A percentile compares a stretch with the other conserved stretches of the same genome.
Conservation (phyloP, 495 filamentous ascomycete genomes). For the Penicillium cinerascens region DNA sequence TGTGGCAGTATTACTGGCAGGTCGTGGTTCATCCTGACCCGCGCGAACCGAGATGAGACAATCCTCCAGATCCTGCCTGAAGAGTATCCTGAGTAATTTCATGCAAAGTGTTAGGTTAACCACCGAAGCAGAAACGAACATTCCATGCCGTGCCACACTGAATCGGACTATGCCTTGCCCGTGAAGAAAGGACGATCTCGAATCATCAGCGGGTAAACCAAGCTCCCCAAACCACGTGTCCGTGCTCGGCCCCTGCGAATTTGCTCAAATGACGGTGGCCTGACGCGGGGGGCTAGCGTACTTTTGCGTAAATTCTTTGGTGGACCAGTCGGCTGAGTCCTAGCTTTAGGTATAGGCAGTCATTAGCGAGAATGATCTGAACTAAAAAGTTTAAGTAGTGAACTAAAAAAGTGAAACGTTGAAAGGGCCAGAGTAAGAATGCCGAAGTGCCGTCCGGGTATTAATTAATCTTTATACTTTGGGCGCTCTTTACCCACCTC, state of each 20-base stretch:
- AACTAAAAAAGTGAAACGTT: not conserved
- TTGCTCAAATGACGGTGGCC: not conserved
- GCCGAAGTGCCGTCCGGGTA: not conserved
- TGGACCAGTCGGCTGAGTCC: not conserved
- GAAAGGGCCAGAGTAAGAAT: not conserved
- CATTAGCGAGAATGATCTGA: not conserved
- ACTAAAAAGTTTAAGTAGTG: no score
- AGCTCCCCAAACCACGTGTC: conserved; percentile 6
- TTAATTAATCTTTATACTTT: not conserved
- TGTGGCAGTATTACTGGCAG: not conserved
- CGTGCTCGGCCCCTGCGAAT: not conserved
- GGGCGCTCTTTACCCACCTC: not conserved
- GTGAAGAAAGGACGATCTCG: conserved; percentile 5
- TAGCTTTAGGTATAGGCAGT: not conserved
- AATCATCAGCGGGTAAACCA: not conserved
- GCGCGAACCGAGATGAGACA: not conserved
- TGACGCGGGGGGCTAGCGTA: not conserved
- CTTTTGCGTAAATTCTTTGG: not conserved
- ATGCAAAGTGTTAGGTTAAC: no score
- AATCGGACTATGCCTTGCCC: not conserved
- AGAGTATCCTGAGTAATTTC: no score
- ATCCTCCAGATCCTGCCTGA: not conserved
- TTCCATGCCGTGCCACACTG: not conserved
- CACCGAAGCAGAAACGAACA: not conserved
- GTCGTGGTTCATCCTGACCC: conserved; percentile 10